Conservation (phyloP, 2,329 filamentous ascomycete genomes). For the Penicillium crustosum region DNA sequence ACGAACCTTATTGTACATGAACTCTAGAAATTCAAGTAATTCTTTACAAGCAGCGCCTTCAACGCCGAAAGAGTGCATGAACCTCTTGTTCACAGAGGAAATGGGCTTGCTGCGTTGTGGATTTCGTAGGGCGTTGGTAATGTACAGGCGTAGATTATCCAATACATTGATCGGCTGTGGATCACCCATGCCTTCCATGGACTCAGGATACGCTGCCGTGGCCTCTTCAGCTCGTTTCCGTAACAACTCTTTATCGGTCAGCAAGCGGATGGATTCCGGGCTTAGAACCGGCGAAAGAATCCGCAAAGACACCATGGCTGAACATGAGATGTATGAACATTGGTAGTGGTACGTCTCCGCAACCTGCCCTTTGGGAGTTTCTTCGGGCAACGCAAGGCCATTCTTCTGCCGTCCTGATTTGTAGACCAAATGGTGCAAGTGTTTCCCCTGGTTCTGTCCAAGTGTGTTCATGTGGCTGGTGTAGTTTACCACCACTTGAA, state of each 20-base stretch:
- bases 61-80: constrained; percentile 61
- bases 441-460: constrained; percentile 51
- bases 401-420: constrained; percentile 35
- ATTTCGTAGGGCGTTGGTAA: constrained; percentile 57
- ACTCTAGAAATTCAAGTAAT: constrained; percentile 60
- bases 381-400: constrained; percentile 19
- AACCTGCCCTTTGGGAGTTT: constrained; percentile 35
- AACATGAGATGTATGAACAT: constrained; percentile 61
- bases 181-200: constrained; percentile 53
- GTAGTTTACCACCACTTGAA: constrained; percentile 59
- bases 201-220: constrained; percentile 52
- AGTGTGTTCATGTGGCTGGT: constrained; percentile 41
- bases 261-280: constrained; percentile 48
- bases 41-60: constrained; percentile 55
- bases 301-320: constrained; percentile 53
- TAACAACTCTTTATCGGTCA: constrained; percentile 56
- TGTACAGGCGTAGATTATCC: constrained; percentile 58
- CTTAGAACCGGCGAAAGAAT: constrained; percentile 55
- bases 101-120: constrained; percentile 55
- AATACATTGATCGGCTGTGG: constrained; percentile 57
- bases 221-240: constrained; percentile 55
- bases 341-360: constrained; percentile 53
- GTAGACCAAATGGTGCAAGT: constrained; percentile 63
- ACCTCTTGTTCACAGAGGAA: constrained; percentile 62
- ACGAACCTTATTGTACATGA: constrained; percentile 49